phyloP scores from a whole-genome alignment of 345 rosid genomes.

The Gossypium anomalum region DNA sequence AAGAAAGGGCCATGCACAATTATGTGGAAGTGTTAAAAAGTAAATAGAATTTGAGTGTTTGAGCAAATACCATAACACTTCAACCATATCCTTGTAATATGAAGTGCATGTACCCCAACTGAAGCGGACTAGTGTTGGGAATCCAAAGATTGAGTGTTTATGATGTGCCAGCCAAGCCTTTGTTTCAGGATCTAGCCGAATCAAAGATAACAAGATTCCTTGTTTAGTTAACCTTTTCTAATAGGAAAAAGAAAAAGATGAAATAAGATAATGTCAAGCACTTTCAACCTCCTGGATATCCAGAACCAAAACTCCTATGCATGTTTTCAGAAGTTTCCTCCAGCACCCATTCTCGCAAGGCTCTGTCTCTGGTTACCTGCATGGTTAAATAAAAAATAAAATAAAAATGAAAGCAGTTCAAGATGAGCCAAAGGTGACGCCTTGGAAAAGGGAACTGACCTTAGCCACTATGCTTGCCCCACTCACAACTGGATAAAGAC shows the following conservation, averaged over 20 bases:
- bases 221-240: neutral
- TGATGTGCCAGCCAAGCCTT: conserved; percentile 82
- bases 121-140: conserved; percentile 85
- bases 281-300: conserved; percentile 87
- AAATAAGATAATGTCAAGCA: neutral
- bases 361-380: conserved; percentile 91
- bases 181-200: conserved; percentile 70
- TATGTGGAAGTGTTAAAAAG: neutral
- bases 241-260: neutral
- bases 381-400: conserved; percentile 12
- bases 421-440: neutral
- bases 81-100: conserved; percentile 52
- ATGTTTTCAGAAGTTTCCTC: conserved; percentile 77
- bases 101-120: conserved; percentile 95
- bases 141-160: conserved; percentile 77
- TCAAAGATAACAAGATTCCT: conserved; percentile 21
- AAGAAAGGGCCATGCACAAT: neutral
- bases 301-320: conserved; percentile 79
- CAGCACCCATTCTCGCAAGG: conserved; percentile 71
- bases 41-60: neutral
- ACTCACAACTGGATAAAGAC: conserved; percentile 89
- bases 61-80: conserved; percentile 65
- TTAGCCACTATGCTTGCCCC: conserved; percentile 99
- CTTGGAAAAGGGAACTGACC: conserved; percentile 28
- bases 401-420: neutral